Evolutionary conservation across 257 asterid genomes (phyloP).

Genomic region (Solanum clarkiae): DNA sequence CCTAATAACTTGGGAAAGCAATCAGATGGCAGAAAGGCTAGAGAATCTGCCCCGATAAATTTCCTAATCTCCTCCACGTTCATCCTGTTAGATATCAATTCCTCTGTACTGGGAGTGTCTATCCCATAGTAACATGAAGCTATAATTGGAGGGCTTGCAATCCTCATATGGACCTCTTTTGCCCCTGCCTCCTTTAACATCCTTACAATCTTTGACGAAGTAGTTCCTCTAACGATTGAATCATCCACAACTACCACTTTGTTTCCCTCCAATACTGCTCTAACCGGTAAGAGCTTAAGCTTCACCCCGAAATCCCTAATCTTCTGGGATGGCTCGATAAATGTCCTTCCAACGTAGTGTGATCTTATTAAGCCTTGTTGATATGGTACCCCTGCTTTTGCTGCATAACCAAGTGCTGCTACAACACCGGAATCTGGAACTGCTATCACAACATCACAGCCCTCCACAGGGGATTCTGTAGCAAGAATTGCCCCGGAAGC

Average conservation of each 20-base stretch:
- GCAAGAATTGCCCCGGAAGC: slow-evolving; percentile 69
- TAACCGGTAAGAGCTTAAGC: slow-evolving; percentile 67
- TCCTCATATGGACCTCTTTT: slow-evolving; percentile 87
- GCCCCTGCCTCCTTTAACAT: slow-evolving; percentile 83
- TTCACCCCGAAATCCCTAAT: slow-evolving; percentile 87
- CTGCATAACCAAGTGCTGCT: slow-evolving; percentile 84
- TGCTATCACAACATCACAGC: slow-evolving; percentile 79
- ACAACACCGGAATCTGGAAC: slow-evolving; percentile 94
- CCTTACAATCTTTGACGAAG: slow-evolving; percentile 79
- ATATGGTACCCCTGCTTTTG: slow-evolving; percentile 70
- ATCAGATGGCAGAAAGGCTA: slow-evolving; percentile 52
- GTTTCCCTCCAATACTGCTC: slow-evolving; percentile 80
- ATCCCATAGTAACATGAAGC: slow-evolving; percentile 82
- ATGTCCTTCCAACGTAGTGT: slow-evolving; percentile 83
- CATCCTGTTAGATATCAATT: slow-evolving; percentile 73
- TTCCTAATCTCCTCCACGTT: slow-evolving; percentile 55
- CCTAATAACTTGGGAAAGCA: slow-evolving; percentile 34
- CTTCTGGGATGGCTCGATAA: slow-evolving; percentile 85
- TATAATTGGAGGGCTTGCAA: slow-evolving; percentile 81
- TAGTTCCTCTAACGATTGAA: slow-evolving; percentile 89
- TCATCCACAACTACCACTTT: slow-evolving; percentile 94
- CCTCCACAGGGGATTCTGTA: slow-evolving; percentile 52
- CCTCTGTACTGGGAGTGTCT: slow-evolving; percentile 65
- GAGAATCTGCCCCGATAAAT: slow-evolving; percentile 65
- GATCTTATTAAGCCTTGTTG: slow-evolving; percentile 85